Conservation (phyloP, 2,329 filamentous ascomycete genomes). For the Chaetomiaceae sp. region DNA sequence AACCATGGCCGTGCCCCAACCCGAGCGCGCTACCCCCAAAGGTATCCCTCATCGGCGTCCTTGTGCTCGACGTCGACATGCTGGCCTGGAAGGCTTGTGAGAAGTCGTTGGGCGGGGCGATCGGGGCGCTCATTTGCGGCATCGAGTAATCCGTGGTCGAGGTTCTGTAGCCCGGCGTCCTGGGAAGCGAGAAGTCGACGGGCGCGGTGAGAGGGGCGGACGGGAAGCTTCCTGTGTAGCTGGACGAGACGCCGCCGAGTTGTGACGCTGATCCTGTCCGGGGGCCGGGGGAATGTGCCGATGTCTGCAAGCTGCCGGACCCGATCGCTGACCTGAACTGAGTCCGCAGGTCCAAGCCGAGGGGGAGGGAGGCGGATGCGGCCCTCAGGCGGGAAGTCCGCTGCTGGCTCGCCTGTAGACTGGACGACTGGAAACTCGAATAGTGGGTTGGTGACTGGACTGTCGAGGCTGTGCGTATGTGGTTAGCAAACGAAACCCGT, state of each 20-base stretch:
- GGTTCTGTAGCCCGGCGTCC: conserved; percentile 36
- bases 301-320: conserved; percentile 27
- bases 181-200: conserved; percentile 47
- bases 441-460: conserved; percentile 49
- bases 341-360: conserved; percentile 42
- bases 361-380: conserved; percentile 44
- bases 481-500: neutral
- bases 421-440: conserved; percentile 38
- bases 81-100: conserved; percentile 44
- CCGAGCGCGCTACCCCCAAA: conserved; percentile 36
- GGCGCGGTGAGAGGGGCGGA: conserved; percentile 52
- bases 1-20: conserved; percentile 22
- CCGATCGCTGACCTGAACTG: conserved; percentile 40
- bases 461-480: conserved; percentile 33
- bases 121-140: conserved; percentile 52
- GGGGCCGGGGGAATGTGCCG: conserved; percentile 31
- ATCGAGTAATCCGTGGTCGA: conserved; percentile 45
- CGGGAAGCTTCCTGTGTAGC: conserved; percentile 48
- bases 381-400: conserved; percentile 46
- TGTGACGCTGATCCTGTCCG: conserved; percentile 39
- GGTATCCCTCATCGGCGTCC: conserved; percentile 44
- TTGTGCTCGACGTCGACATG: conserved; percentile 34
- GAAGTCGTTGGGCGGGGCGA: conserved; percentile 50
- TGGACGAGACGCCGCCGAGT: conserved; percentile 37
- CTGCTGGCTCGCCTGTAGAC: conserved; percentile 41